These are phyloP conservation scores for button mushroom (Agaricus bisporus) DNA, from an alignment of 768 basidiomycete species.

Conservation along the genomic window DNA sequence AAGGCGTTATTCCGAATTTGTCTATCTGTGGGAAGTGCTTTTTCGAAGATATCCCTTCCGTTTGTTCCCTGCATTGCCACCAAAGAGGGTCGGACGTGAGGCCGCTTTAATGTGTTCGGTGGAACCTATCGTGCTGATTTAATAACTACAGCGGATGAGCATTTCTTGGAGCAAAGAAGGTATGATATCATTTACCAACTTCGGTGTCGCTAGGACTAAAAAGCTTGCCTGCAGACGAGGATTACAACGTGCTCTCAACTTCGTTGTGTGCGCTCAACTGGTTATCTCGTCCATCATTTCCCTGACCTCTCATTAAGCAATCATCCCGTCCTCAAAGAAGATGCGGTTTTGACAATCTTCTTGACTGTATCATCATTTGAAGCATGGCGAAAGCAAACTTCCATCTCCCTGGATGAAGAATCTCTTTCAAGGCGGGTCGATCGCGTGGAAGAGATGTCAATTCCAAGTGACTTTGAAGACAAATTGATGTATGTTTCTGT, in stretches of 20 bases:
- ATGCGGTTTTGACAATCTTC: slow-evolving; percentile 77
- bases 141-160: slow-evolving; percentile 61
- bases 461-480: slow-evolving; percentile 88
- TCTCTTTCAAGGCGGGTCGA: slow-evolving; percentile 74
- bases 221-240: slow-evolving; percentile 51
- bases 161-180: slow-evolving; percentile 89
- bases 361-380: slow-evolving; percentile 82
- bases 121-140: slow-evolving; percentile 10
- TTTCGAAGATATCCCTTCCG: slow-evolving; percentile 90
- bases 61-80: slow-evolving; percentile 79
- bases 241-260: slow-evolving; percentile 72
- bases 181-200: slow-evolving; percentile 17
- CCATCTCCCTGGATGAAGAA: slow-evolving; percentile 83
- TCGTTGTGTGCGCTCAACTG: slow-evolving; percentile 53
- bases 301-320: slow-evolving; percentile 40
- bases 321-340: slow-evolving; percentile 87
- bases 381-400: slow-evolving; percentile 75
- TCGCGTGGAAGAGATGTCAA: slow-evolving; percentile 81
- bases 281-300: neutral
- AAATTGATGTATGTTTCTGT: slow-evolving; percentile 60
- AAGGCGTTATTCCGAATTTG: slow-evolving; percentile 91
- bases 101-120: slow-evolving; percentile 10
- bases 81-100: slow-evolving; percentile 88
- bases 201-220: neutral
- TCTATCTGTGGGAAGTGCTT: slow-evolving; percentile 84